Percentiles rank a stretch among this genome's conserved stretches.
Conservation (phyloP, 768 basidiomycete genomes). For the Russula vinacea region DNA sequence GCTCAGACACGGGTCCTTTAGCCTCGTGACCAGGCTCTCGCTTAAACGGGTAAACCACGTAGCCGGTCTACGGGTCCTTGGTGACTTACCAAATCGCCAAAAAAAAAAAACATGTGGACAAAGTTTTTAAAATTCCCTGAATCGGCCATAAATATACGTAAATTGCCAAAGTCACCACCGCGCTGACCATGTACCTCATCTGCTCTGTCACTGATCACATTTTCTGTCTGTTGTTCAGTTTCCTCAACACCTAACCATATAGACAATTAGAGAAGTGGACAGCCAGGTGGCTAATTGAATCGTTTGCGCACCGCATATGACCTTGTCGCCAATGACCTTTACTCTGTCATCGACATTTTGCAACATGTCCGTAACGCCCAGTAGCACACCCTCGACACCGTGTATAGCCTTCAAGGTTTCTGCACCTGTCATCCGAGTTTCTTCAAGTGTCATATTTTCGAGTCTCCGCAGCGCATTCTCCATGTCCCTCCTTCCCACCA, state of each 20-base stretch:
- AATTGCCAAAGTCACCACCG: neutral
- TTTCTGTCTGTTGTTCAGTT: neutral
- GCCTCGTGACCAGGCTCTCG: too few species aligned
- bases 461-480: neutral
- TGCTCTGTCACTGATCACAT: neutral
- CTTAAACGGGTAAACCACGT: too few species aligned
- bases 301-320: neutral
- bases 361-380: neutral
- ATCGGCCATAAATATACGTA: too few species aligned
- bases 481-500: neutral
- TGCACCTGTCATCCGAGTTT: neutral
- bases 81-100: too few species aligned
- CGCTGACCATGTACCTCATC: neutral
- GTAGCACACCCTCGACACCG: neutral
- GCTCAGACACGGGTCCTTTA: too few species aligned
- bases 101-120: too few species aligned
- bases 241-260: too few species aligned
- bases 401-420: neutral
- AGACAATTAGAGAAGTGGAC: neutral
- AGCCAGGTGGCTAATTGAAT: too few species aligned
- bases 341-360: neutral
- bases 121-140: too few species aligned
- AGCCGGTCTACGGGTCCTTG: too few species aligned
- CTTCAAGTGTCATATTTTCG: conserved; percentile 1
- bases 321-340: too few species aligned